A percentile compares a stretch with the other conserved stretches of the same genome.
Evolutionary conservation across 345 rosid genomes (phyloP).

Genomic region (Excoecaria cochinchinensis): DNA sequence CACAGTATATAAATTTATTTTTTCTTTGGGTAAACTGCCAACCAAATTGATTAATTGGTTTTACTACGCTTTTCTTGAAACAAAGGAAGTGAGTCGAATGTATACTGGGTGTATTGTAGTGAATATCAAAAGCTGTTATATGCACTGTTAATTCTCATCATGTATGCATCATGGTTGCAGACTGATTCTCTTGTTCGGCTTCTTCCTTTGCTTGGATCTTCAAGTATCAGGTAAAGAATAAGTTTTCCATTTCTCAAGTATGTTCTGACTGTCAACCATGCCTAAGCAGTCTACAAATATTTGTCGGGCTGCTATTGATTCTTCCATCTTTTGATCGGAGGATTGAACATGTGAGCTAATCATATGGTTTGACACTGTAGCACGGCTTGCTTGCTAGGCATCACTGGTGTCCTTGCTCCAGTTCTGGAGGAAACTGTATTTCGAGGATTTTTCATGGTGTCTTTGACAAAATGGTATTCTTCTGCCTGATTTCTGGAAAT

Average conservation of each 20-base stretch:
- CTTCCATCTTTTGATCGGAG: neutral
- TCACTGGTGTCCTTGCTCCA: constrained; percentile 91
- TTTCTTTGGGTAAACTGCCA: neutral
- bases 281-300: neutral
- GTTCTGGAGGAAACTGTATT: constrained; percentile 89
- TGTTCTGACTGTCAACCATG: constrained; percentile 1
- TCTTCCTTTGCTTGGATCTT: constrained; percentile 75
- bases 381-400: constrained; percentile 83
- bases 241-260: neutral
- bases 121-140: neutral
- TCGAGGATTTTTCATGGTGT: constrained; percentile 93
- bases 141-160: constrained; percentile 4
- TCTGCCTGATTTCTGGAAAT: constrained; percentile 4
- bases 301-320: neutral
- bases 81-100: constrained; percentile 4
- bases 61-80: neutral
- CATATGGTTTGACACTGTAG: constrained; percentile 34
- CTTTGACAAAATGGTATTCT: constrained; percentile 84
- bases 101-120: constrained; percentile 5
- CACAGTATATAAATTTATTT: neutral
- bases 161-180: constrained; percentile 37
- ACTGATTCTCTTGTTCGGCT: constrained; percentile 63
- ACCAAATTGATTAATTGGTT: neutral
- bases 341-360: constrained; percentile 8
- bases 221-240: constrained; percentile 50